Base-by-base conservation (phyloP, 768 basidiomycete species). In the Rhodotorula diobovata region DNA sequence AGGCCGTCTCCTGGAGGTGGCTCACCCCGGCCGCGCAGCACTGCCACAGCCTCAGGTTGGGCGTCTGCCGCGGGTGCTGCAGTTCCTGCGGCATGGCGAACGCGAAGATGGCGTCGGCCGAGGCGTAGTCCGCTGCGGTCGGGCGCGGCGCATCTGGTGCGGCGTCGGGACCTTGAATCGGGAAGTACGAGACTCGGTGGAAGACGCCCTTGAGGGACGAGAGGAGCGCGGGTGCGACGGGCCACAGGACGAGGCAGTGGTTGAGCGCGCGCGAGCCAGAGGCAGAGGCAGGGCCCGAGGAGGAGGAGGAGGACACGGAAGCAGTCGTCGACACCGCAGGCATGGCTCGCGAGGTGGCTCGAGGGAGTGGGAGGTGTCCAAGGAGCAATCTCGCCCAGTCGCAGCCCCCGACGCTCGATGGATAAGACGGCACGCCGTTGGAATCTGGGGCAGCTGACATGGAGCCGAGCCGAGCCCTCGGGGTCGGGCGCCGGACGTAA, bases 151-250 rank as follows among this genome's bases (percentile, higher is more conserved):
- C 80, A 77, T 93, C 85, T 77, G 93, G 83, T 70, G 86, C 83
- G 80, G 94, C 92, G 82, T 92, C 91, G 71, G 87, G 87, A 30
- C 91, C 93, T 81, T 90, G 89, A 79, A 93, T 85, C 55, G 88
- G 90, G 43, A 88, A 85, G 53, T 23, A 50, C 12, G 9, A 8
- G 46, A 61, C 46, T 4, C 6, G 7, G 20, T 18, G 60, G 60
- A 61, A 45, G 46, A 37, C 21, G 9, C 8, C 10, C 12, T 34
- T 21, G 23, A 61, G 60, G 6, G 18, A 6, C 4, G 16, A 25
- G 57, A 58, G 39, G 28, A 39, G 25, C 21, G 57, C 7, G 14
- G 57, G 57, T 0, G 34, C 21, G 54, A 55, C 18, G 3, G 54
- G 34, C 32, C 34, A 35, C 32, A 55, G 54, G 3, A 55, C 34